These are phyloP conservation scores for Amauroascus verrucosus DNA, from an alignment of 2,329 filamentous ascomycete genomes.

Conservation along the genomic window DNA sequence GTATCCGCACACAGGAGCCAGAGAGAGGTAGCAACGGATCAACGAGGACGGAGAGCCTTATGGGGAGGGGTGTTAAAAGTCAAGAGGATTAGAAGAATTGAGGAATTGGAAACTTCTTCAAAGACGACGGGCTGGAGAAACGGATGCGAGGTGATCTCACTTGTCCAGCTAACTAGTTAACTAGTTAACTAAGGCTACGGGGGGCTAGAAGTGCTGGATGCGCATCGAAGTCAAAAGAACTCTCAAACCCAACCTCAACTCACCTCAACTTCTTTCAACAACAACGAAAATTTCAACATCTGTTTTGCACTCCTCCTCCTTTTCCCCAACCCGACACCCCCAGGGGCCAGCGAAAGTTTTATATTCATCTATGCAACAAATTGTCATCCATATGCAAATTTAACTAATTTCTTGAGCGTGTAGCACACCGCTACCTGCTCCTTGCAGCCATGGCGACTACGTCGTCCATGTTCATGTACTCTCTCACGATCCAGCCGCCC, in stretches of 20 bases:
- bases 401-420: conserved; percentile 1
- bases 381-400: conserved; percentile 4
- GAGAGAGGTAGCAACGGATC: background rate
- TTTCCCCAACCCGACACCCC: background rate
- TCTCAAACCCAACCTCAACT: background rate
- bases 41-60: too few relatives aligned
- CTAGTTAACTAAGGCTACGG: background rate
- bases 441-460: conserved; percentile 74
- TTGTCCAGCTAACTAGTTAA: background rate
- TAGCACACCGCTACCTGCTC: conserved; percentile 17
- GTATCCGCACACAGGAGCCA: background rate
- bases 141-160: background rate
- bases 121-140: background rate
- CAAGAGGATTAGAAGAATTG: background rate
- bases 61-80: too few relatives aligned
- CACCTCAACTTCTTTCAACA: background rate
- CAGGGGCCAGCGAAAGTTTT: background rate
- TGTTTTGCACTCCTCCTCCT: background rate
- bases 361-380: background rate
- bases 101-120: background rate
- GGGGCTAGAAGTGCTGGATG: background rate
- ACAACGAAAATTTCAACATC: conserved; percentile 1
- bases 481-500: conserved; percentile 85
- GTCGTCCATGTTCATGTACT: conserved; percentile 98
- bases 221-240: conserved; percentile 13